Evolutionary conservation across 768 basidiomycete species (phyloP), one percentile per base, ranked within the genome.

Genomic region (Strobilomyces dryophilus): DNA sequence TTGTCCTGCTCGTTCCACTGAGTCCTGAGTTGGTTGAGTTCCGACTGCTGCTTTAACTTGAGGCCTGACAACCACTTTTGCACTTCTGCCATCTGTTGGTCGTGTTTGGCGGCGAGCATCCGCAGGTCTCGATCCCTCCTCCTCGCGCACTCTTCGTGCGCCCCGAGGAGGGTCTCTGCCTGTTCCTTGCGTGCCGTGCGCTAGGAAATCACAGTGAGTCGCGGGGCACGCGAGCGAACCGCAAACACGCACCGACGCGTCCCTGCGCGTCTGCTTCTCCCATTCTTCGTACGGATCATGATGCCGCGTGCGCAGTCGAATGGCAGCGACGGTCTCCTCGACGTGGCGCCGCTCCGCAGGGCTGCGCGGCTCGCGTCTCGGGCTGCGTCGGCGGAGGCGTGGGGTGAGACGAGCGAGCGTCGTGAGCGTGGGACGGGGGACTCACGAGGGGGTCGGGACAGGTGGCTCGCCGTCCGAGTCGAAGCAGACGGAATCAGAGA

Each of bases 81-180:
- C 0, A 88, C 77, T 48, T 83, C 80, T 15, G 70, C 70, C 50
- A 79, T 61, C 59, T 87, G 79, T n/a, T 74, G 71, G 15, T 75
- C 72, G 52, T 84, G 75, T 15, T 71, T 64, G 2, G 62, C 66
- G 7, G 74, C 68, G 9, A 76, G 74, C 15, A 65, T 62, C 36
- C 75, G 43, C 21, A 66, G 31, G 46, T 53, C 62, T 4, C 56
- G 51, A 14, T 54, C 45, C 14, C 56, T 59, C 21, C 18, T 32
- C 34, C 43, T 52, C 5, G 52, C 29, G 27, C 56, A 43, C 11
- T 47, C 47, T 31, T 59, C 64, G 21, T 56, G 43, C 20, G 66
- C 64, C 34, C 56, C 61, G n/a, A 59, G 36, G 15, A 66, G 47
- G 7, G 20, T 21, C 11, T 61, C 58, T 18, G 53, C 56, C 36